Evolutionary conservation across 2,329 filamentous ascomycete species (phyloP).

Genomic region (Cordyceps javanica): DNA sequence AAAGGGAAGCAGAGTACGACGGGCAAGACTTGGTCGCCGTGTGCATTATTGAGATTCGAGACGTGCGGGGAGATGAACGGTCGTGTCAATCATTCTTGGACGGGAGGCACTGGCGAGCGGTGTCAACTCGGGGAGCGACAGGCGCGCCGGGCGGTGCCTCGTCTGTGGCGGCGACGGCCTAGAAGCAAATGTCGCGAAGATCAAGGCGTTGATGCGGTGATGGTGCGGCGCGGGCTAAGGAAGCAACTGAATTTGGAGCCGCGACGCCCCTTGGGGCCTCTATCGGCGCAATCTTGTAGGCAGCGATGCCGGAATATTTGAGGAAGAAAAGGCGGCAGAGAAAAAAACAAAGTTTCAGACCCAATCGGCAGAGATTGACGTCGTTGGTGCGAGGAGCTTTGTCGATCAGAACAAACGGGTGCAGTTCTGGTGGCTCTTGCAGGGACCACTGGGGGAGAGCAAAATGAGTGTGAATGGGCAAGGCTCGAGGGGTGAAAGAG

Average conservation of each 20-base stretch:
- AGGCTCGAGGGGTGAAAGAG: neutral
- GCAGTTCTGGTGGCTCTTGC: neutral
- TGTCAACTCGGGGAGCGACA: neutral
- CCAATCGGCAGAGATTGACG: neutral
- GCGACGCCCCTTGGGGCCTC: slow-evolving; percentile 5
- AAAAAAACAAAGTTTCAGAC: neutral
- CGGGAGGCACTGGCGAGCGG: neutral
- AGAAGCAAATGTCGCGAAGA: neutral
- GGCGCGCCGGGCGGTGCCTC: neutral
- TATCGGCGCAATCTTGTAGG: neutral
- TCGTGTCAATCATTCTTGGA: neutral
- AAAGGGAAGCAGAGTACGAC: neutral
- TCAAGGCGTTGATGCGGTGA: neutral
- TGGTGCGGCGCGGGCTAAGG: neutral
- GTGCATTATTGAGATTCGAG: slow-evolving; percentile 2
- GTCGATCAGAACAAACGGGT: neutral
- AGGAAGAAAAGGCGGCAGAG: no score
- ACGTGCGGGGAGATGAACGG: neutral
- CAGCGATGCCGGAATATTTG: neutral
- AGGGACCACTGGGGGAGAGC: no score
- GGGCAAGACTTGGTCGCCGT: neutral
- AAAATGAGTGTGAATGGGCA: neutral
- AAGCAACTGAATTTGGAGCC: neutral
- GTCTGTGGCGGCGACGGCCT: neutral
- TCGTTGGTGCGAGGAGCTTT: neutral